Evolutionary conservation across 2,329 filamentous ascomycete genomes (phyloP), one percentile per base, ranked within the genome.

Genomic region (Colletotrichum sp.): DNA sequence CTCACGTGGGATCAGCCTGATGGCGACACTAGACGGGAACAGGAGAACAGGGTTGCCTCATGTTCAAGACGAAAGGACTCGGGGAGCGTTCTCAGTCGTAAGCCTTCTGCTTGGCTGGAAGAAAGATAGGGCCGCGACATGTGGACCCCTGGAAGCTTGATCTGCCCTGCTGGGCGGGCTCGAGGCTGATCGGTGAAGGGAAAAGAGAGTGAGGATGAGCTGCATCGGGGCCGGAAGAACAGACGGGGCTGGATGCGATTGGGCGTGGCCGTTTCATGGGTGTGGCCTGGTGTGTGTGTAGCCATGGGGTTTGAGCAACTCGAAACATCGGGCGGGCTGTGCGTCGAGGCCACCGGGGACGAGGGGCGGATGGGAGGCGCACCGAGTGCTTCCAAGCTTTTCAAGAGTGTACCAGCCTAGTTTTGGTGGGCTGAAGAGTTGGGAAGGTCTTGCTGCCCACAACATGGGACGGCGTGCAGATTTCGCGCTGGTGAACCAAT

Each of bases 241-340:
- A 16, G 14, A 24, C 32, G 66, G 66, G 43, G 38, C 34, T 28
- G 34, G 43, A 67, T 75, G 69, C 69, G 73, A 75, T 73, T 73
- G 63, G 73, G 21, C 32, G 34, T 26, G 28, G 13, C 16, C 64
- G 69, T 34, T 73, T 58, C 73, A 72, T 62, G 55, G 69, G 38
- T 68, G 62, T 38, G 32, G 62, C 43, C 69, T 18, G 69, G 58
- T 62, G 10, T 74, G 52, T 56, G 13, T 74, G 16, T 56, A 21
- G 21, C 28, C 28, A 61, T 16, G 30, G 71, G 16, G 38, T 21
- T 21, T 21, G 66, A 58, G 12, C 55, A 34, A 68, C 48, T 34
- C 58, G 73, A 75, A 73, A 75, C 73, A 73, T 58, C 63, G 9
- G 69, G 55, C 69, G 73, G 73, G 30, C 62, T 63, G 69, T 75